Evolutionary conservation across 2,329 filamentous ascomycete genomes (phyloP).

Genomic region (Aureobasidium sp.): DNA sequence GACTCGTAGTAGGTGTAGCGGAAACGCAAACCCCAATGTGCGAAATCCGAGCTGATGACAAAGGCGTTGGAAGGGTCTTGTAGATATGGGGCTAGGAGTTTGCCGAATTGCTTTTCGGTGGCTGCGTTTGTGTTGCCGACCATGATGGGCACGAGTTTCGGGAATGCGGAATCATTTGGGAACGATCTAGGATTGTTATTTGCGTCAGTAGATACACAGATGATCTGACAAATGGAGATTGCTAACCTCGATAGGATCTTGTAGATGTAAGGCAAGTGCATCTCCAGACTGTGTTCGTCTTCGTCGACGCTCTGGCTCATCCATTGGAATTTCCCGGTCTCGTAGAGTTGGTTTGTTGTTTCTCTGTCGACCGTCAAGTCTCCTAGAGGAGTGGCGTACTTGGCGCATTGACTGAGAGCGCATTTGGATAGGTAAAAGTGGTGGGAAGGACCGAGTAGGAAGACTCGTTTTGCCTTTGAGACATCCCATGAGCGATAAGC

Average conservation of each 20-base stretch:
- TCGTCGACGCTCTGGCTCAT: constrained; percentile 66
- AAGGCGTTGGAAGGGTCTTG: constrained; percentile 70
- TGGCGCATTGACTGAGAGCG: constrained; percentile 64
- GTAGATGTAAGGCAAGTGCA: constrained; percentile 92
- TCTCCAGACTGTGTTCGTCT: constrained; percentile 87
- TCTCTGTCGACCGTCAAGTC: constrained; percentile 58
- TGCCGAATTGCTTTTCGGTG: constrained; percentile 63
- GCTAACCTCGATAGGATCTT: constrained; percentile 56
- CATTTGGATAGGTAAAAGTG: constrained; percentile 72
- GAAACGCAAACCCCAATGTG: constrained; percentile 87
- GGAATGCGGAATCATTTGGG: constrained; percentile 49
- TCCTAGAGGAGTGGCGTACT: constrained; percentile 70
- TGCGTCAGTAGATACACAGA: too few species aligned
- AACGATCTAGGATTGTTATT: constrained; percentile 24
- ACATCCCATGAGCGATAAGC: constrained; percentile 88
- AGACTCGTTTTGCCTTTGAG: constrained; percentile 76
- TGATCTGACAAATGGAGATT: neutral
- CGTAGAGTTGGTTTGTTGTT: constrained; percentile 46
- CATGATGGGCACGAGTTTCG: constrained; percentile 76
- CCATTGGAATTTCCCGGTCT: constrained; percentile 51
- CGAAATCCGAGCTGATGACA: constrained; percentile 91
- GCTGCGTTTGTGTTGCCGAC: constrained; percentile 64
- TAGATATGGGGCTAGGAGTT: constrained; percentile 70
- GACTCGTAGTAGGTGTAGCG: constrained; percentile 72
- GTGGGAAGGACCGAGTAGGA: constrained; percentile 88